phyloP scores from a whole-genome alignment of 2,329 filamentous ascomycete genomes.

The Epichloe scottii region DNA sequence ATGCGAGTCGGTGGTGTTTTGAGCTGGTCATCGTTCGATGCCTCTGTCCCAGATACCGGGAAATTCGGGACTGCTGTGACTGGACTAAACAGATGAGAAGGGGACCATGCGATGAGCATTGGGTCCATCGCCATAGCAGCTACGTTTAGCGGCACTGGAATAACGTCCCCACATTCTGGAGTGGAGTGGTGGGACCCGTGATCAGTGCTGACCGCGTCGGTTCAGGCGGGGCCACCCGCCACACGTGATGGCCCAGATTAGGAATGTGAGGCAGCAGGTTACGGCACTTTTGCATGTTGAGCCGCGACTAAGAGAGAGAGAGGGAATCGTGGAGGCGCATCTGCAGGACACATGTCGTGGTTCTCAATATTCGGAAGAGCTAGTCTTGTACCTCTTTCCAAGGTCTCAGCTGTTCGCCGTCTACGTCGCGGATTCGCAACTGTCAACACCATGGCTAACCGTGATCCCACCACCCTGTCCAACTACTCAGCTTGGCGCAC shows the following conservation, averaged over 20 bases:
- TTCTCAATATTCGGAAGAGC: constrained; percentile 9
- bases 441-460: constrained; percentile 23
- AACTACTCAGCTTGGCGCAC: constrained; percentile 87
- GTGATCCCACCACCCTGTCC: constrained; percentile 81
- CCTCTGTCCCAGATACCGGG: too few relatives aligned
- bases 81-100: too few relatives aligned
- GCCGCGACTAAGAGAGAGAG: neutral
- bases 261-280: neutral
- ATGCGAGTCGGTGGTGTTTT: too few relatives aligned
- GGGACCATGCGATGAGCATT: too few relatives aligned
- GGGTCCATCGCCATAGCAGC: too few relatives aligned
- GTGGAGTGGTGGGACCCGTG: too few relatives aligned
- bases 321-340: neutral
- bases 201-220: too few relatives aligned
- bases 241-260: constrained; percentile 1
- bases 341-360: constrained; percentile 12
- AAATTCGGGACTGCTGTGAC: too few relatives aligned
- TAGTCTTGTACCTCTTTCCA: neutral
- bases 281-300: neutral
- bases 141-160: too few relatives aligned
- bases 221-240: too few relatives aligned
- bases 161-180: too few relatives aligned
- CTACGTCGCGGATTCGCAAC: constrained; percentile 14
- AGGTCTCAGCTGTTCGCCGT: neutral
- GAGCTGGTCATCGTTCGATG: too few relatives aligned